Conservation (phyloP, 73 alveolate genomes). For the Halteria grandinella region DNA sequence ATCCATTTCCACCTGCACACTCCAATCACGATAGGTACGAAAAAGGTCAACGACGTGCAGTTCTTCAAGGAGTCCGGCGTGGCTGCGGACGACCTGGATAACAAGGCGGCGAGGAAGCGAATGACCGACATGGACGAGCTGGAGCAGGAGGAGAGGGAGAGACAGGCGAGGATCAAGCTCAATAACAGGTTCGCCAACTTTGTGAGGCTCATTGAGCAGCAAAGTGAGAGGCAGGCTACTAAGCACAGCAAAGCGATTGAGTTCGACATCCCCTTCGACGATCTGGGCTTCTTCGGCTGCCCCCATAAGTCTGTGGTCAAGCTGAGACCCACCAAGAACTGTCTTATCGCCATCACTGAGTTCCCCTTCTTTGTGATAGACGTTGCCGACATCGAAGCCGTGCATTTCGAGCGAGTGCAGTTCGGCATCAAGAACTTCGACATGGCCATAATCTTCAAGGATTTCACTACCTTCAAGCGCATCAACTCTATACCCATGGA, state of each 20-base stretch:
- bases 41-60: slow-evolving; percentile 88
- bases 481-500: slow-evolving; percentile 90
- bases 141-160: slow-evolving; percentile 94
- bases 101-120: slow-evolving; percentile 77
- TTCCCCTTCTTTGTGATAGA: slow-evolving; percentile 93
- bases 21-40: slow-evolving; percentile 88
- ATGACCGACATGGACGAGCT: slow-evolving; percentile 92
- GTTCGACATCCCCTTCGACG: slow-evolving; percentile 90
- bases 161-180: slow-evolving; percentile 80
- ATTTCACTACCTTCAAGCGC: slow-evolving; percentile 85
- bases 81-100: slow-evolving; percentile 93
- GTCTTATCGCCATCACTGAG: slow-evolving; percentile 89
- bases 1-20: slow-evolving; percentile 91
- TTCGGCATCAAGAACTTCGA: slow-evolving; percentile 94
- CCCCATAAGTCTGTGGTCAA: slow-evolving; percentile 86
- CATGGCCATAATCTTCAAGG: slow-evolving; percentile 92
- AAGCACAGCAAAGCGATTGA: too few species aligned
- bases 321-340: slow-evolving; percentile 88
- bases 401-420: slow-evolving; percentile 94
- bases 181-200: slow-evolving; percentile 86
- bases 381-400: slow-evolving; percentile 87
- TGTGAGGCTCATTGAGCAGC: slow-evolving; percentile 76
- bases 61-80: slow-evolving; percentile 94
- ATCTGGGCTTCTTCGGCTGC: slow-evolving; percentile 89
- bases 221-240: slow-evolving; percentile 50